These are phyloP conservation scores for Phycomyces blakesleeanus DNA, from an alignment of 192 early-diverging fungal species.

Conservation along the genomic window DNA sequence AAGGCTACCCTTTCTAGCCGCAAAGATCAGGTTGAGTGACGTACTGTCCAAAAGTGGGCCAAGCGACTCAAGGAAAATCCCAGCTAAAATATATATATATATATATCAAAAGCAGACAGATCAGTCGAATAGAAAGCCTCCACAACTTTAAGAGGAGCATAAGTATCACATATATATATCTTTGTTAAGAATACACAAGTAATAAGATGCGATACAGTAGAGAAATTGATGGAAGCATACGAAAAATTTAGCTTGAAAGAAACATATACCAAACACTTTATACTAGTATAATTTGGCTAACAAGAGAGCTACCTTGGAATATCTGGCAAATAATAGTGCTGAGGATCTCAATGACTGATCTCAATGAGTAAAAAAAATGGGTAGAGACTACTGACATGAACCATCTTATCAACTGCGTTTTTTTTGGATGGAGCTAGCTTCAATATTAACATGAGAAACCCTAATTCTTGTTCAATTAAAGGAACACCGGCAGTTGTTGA, in stretches of 20 bases:
- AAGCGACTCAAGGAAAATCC: conserved; percentile 4
- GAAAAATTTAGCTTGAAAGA: conserved; percentile 4
- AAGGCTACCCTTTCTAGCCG: conserved; percentile 2
- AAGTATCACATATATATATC: not conserved
- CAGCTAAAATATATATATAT: conserved; percentile 3
- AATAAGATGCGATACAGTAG: not conserved
- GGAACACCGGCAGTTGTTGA: conserved; percentile 10
- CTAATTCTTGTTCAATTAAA: conserved; percentile 18
- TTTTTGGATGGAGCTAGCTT: conserved; percentile 35
- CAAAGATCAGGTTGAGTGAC: not conserved
- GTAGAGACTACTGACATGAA: too few species aligned
- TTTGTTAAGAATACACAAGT: conserved; percentile 1
- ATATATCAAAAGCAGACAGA: conserved; percentile 9
- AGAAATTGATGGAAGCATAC: not conserved
- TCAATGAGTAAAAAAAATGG: not conserved
- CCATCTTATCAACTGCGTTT: conserved; percentile 6
- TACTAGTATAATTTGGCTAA: conserved; percentile 8
- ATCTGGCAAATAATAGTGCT: conserved; percentile 1
- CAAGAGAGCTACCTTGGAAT: not conserved
- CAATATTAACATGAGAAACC: conserved; percentile 30
- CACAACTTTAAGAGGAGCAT: not conserved
- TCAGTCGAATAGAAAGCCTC: not conserved
- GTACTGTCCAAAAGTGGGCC: not conserved
- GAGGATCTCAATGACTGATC: not conserved
- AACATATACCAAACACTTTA: not conserved